Conservation (phyloP, 2,329 filamentous ascomycete genomes). For the Beauveria pseudobassiana region DNA sequence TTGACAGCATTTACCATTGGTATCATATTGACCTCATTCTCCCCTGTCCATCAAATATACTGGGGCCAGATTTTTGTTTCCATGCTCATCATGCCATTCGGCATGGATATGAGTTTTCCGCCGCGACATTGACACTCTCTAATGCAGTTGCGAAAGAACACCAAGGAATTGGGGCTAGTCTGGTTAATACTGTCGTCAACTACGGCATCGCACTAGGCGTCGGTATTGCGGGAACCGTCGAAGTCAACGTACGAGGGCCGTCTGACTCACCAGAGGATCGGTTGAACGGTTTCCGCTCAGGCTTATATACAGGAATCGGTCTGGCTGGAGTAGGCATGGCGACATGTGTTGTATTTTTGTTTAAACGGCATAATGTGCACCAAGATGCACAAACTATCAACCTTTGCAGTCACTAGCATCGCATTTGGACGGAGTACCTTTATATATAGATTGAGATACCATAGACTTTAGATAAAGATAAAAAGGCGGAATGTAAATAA, state of each 20-base stretch:
- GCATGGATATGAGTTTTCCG: slow-evolving; percentile 61
- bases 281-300: slow-evolving; percentile 29
- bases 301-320: slow-evolving; percentile 35
- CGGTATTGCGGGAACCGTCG: slow-evolving; percentile 58
- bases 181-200: slow-evolving; percentile 60
- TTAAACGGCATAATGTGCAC: neutral
- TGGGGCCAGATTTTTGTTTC: slow-evolving; percentile 57
- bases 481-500: too few relatives aligned
- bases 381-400: too few relatives aligned
- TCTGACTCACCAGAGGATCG: slow-evolving; percentile 17
- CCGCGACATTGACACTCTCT: slow-evolving; percentile 52
- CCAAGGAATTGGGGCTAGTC: slow-evolving; percentile 40
- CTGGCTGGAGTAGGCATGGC: slow-evolving; percentile 19
- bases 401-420: too few relatives aligned
- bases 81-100: slow-evolving; percentile 50
- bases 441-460: too few relatives aligned
- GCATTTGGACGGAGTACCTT: too few relatives aligned
- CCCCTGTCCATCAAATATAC: slow-evolving; percentile 50
- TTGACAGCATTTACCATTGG: slow-evolving; percentile 37
- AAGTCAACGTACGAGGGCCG: slow-evolving; percentile 31
- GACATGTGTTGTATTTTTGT: slow-evolving; percentile 5
- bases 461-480: too few relatives aligned
- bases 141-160: slow-evolving; percentile 40
- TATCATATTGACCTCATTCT: slow-evolving; percentile 35
- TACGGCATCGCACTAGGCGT: slow-evolving; percentile 60